phyloP scores from a whole-genome alignment of 176 grass and related monocot species.

The Eremochloa ophiuroides region DNA sequence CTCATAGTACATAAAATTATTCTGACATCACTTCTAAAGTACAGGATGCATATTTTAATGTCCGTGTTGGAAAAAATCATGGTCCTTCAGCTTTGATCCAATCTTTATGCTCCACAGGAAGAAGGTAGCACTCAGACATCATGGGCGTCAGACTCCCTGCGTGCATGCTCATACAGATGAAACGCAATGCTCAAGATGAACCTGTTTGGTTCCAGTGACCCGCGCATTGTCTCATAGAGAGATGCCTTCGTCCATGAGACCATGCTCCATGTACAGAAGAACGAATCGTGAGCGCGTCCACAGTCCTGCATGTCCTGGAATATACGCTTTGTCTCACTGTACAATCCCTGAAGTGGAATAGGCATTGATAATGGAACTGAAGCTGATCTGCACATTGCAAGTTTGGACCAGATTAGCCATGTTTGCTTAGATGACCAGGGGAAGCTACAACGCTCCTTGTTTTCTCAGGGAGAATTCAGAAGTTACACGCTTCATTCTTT shows the following conservation, averaged over 20 bases:
- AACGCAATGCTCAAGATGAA: slow-evolving; percentile 64
- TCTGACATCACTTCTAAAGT: too few species aligned
- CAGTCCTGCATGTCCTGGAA: slow-evolving; percentile 61
- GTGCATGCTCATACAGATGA: slow-evolving; percentile 64
- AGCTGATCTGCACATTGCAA: too few species aligned
- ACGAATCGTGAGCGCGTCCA: slow-evolving; percentile 18
- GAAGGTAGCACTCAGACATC: slow-evolving; percentile 34
- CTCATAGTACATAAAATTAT: too few species aligned
- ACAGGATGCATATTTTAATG: too few species aligned
- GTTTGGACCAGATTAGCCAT: too few species aligned
- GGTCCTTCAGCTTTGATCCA: slow-evolving; percentile 56
- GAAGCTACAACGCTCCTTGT: too few species aligned
- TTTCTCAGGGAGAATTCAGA: too few species aligned
- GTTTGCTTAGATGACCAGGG: too few species aligned
- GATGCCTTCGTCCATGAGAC: slow-evolving; percentile 51
- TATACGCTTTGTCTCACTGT: slow-evolving; percentile 49
- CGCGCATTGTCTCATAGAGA: slow-evolving; percentile 38
- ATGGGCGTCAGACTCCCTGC: slow-evolving; percentile 42
- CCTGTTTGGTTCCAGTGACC: slow-evolving; percentile 57
- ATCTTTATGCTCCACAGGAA: slow-evolving; percentile 65
- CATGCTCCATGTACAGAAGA: slow-evolving; percentile 55
- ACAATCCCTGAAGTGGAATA: slow-evolving; percentile 63
- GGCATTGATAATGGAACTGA: too few species aligned
- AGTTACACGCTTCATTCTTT: too few species aligned
- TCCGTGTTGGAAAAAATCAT: too few species aligned